These are phyloP conservation scores for Colletotrichum lentis DNA, from an alignment of 2,329 filamentous ascomycete species.

Conservation along the genomic window DNA sequence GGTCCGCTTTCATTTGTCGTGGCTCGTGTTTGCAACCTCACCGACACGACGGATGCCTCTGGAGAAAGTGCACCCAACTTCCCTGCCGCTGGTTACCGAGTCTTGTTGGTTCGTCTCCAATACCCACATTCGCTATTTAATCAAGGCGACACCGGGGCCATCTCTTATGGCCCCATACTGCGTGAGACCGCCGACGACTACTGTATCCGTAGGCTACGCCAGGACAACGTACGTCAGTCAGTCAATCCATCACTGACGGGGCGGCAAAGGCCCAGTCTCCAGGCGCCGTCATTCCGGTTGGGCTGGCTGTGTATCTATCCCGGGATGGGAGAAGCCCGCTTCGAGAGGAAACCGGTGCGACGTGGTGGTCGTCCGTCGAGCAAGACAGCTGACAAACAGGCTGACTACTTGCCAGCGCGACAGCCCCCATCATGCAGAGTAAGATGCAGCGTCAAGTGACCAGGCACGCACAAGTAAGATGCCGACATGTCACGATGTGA, in stretches of 20 bases:
- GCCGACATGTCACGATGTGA: slow-evolving; percentile 38
- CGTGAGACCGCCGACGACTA: slow-evolving; percentile 21
- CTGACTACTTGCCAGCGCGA: slow-evolving; percentile 34
- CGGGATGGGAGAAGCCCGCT: slow-evolving; percentile 13
- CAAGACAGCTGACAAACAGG: slow-evolving; percentile 29
- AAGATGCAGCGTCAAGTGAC: slow-evolving; percentile 36
- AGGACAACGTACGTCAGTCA: slow-evolving; percentile 28
- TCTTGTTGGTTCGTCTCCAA: slow-evolving; percentile 32
- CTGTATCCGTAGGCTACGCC: not conserved
- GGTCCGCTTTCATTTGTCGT: slow-evolving; percentile 32
- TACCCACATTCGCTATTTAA: slow-evolving; percentile 31
- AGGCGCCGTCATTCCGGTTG: slow-evolving; percentile 20
- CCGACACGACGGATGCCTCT: slow-evolving; percentile 33
- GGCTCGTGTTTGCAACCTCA: slow-evolving; percentile 33
- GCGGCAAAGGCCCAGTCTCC: not conserved
- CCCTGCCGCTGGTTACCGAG: slow-evolving; percentile 24
- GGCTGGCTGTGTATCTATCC: slow-evolving; percentile 3
- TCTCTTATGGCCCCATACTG: slow-evolving; percentile 31
- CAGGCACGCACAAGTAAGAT: slow-evolving; percentile 34
- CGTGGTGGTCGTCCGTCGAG: slow-evolving; percentile 17
- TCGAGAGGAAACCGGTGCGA: slow-evolving; percentile 25
- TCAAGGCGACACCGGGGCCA: slow-evolving; percentile 36
- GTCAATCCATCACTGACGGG: slow-evolving; percentile 28
- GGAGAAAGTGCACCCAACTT: slow-evolving; percentile 20
- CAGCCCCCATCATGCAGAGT: slow-evolving; percentile 32